Percentiles rank a stretch among this genome's conserved stretches.
These are phyloP conservation scores for Groenewaldozyma auringiensis DNA, from an alignment of 1,139 yeast genomes.

Conservation along the genomic window DNA sequence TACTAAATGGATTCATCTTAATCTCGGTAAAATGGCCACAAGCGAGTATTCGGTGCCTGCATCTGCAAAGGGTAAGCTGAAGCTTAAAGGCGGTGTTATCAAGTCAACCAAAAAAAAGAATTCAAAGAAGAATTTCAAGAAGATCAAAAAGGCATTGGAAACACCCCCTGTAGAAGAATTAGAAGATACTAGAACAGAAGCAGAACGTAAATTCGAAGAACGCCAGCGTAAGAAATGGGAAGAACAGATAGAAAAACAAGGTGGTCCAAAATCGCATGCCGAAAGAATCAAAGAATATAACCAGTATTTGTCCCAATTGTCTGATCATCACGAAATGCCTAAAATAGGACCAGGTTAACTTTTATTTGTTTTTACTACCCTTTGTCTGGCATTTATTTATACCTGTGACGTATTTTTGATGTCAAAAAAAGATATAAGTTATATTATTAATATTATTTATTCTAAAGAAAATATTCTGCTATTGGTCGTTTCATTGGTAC, in stretches of 20 bases:
- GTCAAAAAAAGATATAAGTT: too few relatives aligned
- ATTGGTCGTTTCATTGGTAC: slow-evolving; percentile 65
- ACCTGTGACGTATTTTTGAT: too few relatives aligned
- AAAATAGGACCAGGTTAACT: slow-evolving; percentile 16
- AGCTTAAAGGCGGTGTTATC: slow-evolving; percentile 14
- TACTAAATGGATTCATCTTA: too few relatives aligned
- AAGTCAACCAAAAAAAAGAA: slow-evolving; percentile 11
- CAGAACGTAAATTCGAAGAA: slow-evolving; percentile 22
- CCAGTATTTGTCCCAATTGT: slow-evolving; percentile 19
- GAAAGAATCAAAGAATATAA: slow-evolving; percentile 23
- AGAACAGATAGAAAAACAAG: neutral
- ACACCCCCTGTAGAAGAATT: neutral
- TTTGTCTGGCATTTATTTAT: too few relatives aligned
- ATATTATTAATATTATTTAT: too few relatives aligned
- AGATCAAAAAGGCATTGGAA: neutral
- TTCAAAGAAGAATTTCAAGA: slow-evolving; percentile 6
- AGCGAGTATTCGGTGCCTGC: slow-evolving; percentile 11
- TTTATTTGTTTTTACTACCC: too few relatives aligned
- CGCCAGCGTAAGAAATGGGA: slow-evolving; percentile 18
- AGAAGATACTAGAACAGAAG: slow-evolving; percentile 16
- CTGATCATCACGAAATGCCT: slow-evolving; percentile 27
- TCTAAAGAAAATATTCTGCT: slow-evolving; percentile 66
- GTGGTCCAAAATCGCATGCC: slow-evolving; percentile 16
- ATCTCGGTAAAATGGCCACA: neutral
- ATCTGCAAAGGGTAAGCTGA: slow-evolving; percentile 8